Conservation (phyloP, 345 rosid genomes). For the Microthlaspi erraticum region DNA sequence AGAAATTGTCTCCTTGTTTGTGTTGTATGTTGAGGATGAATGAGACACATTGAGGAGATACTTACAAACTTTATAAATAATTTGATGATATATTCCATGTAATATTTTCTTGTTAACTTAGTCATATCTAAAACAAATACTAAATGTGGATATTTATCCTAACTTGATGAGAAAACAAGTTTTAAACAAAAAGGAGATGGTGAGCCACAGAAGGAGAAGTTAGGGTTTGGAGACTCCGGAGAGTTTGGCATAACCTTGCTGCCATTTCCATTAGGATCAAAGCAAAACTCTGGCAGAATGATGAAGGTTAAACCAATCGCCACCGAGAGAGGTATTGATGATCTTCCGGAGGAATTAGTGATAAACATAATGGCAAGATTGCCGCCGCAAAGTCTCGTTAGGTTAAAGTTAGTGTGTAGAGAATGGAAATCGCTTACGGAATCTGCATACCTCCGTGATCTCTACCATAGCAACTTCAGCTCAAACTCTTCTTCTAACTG, state of each 20-base stretch:
- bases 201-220: too few species aligned
- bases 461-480: not conserved
- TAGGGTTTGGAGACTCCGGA: too few species aligned
- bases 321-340: not conserved
- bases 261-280: too few species aligned
- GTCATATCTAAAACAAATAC: too few species aligned
- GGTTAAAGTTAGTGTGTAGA: not conserved
- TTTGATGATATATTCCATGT: too few species aligned
- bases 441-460: not conserved
- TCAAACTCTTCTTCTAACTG: not conserved
- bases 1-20: conserved; percentile 57
- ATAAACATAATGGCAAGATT: not conserved
- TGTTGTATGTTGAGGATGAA: conserved; percentile 18
- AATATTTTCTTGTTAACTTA: too few species aligned
- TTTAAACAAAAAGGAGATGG: too few species aligned
- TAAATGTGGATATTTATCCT: too few species aligned
- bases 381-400: not conserved
- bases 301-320: too few species aligned
- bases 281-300: too few species aligned
- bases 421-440: not conserved
- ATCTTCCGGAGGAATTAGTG: not conserved
- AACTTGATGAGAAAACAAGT: too few species aligned
- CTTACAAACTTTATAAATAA: not conserved
- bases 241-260: too few species aligned
- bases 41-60: conserved; percentile 14